Percentiles rank a stretch among this genome's conserved stretches.
Evolutionary conservation across 345 rosid species (phyloP).

Genomic region (Cardamine chenopodiifolia): DNA sequence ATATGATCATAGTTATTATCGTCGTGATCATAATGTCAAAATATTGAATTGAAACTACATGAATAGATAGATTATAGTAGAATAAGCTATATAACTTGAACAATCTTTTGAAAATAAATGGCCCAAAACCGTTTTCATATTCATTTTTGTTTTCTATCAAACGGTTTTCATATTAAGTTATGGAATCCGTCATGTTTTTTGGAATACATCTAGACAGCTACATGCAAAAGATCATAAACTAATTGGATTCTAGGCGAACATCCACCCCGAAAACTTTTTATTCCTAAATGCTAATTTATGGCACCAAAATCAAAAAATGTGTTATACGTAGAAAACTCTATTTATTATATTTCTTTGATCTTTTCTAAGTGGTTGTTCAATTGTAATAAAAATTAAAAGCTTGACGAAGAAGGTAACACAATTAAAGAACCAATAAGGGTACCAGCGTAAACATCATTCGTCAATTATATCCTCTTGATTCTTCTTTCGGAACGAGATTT

Average conservation of each 20-base stretch:
- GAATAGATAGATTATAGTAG: not conserved
- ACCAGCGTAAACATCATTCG: conserved; percentile 28
- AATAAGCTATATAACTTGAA: not conserved
- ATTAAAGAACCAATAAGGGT: conserved; percentile 32
- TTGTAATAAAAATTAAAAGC: not conserved
- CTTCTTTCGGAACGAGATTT: conserved; percentile 29
- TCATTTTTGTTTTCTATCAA: not conserved
- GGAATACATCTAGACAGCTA: not conserved
- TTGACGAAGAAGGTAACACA: conserved; percentile 24
- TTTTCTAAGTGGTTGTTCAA: conserved; percentile 24
- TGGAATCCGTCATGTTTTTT: not conserved
- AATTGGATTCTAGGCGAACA: conserved; percentile 22
- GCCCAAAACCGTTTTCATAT: not conserved
- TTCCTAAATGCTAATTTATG: conserved; percentile 25
- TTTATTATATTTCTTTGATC: conserved; percentile 20
- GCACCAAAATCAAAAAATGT: conserved; percentile 16
- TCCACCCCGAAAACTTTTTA: conserved; percentile 18
- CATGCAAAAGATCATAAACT: not conserved
- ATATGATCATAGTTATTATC: too few species aligned
- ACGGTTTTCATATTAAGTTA: not conserved
- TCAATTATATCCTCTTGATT: conserved; percentile 36
- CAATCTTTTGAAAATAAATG: not conserved
- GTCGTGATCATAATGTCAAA: not conserved
- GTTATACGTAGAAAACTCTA: not conserved
- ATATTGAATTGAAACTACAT: not conserved